These are phyloP conservation scores for Pseudozyma flocculosa DNA, from an alignment of 1,284 basidiomycete genomes.

Conservation along the genomic window DNA sequence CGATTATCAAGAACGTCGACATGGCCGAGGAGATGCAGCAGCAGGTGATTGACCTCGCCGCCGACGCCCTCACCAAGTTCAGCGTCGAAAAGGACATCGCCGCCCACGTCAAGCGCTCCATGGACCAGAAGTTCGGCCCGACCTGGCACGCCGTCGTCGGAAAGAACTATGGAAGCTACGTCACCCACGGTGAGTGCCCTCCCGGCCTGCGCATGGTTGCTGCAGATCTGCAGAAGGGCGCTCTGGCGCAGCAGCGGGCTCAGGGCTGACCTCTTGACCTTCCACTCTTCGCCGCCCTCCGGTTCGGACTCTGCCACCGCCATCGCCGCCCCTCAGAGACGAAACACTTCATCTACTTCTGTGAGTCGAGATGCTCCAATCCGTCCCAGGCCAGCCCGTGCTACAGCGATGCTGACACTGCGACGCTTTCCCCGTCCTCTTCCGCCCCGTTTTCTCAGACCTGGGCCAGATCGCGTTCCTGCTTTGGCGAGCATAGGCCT, in stretches of 20 bases:
- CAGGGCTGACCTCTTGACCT: too few relatives aligned
- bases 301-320: too few relatives aligned
- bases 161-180: constrained; percentile 87
- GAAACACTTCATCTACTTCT: constrained; percentile 58
- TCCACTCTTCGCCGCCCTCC: too few relatives aligned
- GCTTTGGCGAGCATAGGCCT: constrained; percentile 50
- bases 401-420: background rate
- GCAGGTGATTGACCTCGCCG: constrained; percentile 82
- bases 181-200: constrained; percentile 79
- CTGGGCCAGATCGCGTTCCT: constrained; percentile 55
- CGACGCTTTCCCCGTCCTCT: too few relatives aligned
- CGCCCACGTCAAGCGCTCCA: constrained; percentile 95
- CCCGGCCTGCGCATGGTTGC: background rate
- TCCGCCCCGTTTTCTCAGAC: too few relatives aligned
- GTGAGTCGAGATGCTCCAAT: constrained; percentile 43
- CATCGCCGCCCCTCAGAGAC: constrained; percentile 35
- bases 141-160: constrained; percentile 99
- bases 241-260: too few relatives aligned
- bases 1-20: constrained; percentile 94
- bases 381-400: too few relatives aligned
- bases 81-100: constrained; percentile 95
- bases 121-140: constrained; percentile 83
- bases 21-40: constrained; percentile 96
- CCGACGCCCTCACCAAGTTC: constrained; percentile 81
- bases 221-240: too few relatives aligned